Percentiles rank a stretch among this genome's conserved stretches.
Evolutionary conservation across 2,329 filamentous ascomycete genomes (phyloP).

Genomic region (Rhinocladiella similis): DNA sequence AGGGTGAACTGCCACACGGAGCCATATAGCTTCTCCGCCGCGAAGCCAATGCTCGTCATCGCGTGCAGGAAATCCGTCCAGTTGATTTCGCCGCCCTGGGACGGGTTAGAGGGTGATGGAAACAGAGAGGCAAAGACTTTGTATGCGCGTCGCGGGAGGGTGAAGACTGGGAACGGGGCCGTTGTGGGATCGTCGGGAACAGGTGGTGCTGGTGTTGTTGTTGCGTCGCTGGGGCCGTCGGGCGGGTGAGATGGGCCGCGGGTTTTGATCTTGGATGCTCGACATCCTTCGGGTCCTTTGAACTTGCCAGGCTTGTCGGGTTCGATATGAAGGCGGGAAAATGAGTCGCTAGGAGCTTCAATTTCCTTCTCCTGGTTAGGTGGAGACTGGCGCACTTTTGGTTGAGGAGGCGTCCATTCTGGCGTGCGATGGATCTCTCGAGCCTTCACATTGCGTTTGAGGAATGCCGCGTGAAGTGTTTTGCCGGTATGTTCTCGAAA

Average conservation of each 20-base stretch:
- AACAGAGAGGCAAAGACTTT: conserved; percentile 40
- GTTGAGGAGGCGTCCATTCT: conserved; percentile 5
- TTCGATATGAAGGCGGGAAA: too few relatives aligned
- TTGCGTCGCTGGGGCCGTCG: not conserved
- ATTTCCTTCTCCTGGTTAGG: not conserved
- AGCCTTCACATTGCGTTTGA: not conserved
- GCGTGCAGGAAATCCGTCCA: conserved; percentile 58
- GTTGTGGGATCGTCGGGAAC: not conserved
- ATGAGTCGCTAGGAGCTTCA: too few relatives aligned
- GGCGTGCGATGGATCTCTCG: conserved; percentile 9
- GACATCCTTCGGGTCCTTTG: too few relatives aligned
- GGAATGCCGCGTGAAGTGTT: conserved; percentile 7
- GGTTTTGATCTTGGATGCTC: conserved; percentile 4
- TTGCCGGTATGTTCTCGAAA: conserved; percentile 4
- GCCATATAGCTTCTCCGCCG: conserved; percentile 58
- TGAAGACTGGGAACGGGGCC: conserved; percentile 32
- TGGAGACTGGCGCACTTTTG: not conserved
- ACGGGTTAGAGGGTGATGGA: conserved; percentile 28
- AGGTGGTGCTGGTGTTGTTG: too few relatives aligned
- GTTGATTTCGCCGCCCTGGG: conserved; percentile 49
- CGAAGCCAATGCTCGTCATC: conserved; percentile 53
- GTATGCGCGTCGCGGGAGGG: conserved; percentile 38
- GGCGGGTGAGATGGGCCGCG: not conserved
- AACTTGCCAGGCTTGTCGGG: conserved; percentile 4
- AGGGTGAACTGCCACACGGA: conserved; percentile 62